phyloP scores from a whole-genome alignment of 257 asterid species.

The Solanum arcanum region DNA sequence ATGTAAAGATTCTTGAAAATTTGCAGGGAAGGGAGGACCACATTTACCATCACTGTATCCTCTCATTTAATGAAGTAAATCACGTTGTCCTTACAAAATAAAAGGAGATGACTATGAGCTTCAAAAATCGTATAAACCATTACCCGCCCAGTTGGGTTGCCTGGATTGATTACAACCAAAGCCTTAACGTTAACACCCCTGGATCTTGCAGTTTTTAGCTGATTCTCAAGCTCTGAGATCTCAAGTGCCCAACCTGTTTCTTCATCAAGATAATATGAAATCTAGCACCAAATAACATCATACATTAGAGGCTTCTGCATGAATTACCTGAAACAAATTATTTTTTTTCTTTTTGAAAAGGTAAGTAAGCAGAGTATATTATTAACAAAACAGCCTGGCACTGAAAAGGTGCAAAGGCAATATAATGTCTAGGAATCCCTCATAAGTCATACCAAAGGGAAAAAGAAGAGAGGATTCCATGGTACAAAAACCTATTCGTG shows the following conservation, averaged over 20 bases:
- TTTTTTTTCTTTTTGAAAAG: background rate
- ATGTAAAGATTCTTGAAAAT: background rate
- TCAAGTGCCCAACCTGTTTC: conserved; percentile 95
- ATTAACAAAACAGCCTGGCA: background rate
- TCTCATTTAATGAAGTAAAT: background rate
- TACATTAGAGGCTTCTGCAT: background rate
- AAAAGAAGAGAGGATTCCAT: background rate
- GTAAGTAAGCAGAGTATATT: background rate
- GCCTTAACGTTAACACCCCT: conserved; percentile 67
- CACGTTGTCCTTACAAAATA: background rate
- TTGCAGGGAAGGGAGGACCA: background rate
- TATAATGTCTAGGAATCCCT: background rate
- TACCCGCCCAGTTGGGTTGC: conserved; percentile 98
- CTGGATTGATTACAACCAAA: conserved; percentile 95
- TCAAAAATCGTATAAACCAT: background rate
- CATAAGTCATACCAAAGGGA: background rate
- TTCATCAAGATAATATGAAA: conserved; percentile 94
- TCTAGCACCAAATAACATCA: conserved; percentile 22
- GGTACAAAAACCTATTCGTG: background rate
- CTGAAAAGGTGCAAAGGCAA: background rate
- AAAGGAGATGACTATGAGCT: background rate
- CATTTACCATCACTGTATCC: background rate
- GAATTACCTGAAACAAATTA: background rate
- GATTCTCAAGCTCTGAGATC: conserved; percentile 65
- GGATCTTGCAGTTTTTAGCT: conserved; percentile 72